Base-by-base conservation (phyloP, 257 asterid genomes). In the Hygrophila difformis region DNA sequence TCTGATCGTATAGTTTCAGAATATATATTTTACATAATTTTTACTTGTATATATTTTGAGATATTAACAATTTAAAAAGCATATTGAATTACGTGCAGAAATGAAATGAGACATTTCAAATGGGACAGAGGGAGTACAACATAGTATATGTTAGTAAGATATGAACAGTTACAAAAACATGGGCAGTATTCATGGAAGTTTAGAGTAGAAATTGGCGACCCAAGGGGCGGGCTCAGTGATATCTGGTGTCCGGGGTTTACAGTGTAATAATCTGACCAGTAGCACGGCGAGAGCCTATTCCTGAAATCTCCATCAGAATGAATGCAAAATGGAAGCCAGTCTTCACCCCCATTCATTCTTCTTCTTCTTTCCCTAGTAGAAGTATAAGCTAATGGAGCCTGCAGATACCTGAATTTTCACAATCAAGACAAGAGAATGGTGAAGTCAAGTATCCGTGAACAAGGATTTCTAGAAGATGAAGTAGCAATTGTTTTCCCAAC, bases 301-400 rank as follows among this genome's bases (percentile, higher is more conserved):
- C 82, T 60, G 51, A 79, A 72, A 53, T 60, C 19, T 0, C 86
- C 81, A 11, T 54, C 51, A 0, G 68, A 33, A 63, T 70, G 77
- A 22, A 86, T 47, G 55, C 96, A 79, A 54, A 82, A 79, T 37
- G 96, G 94, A 29, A 77, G 71, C 93, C 89, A 86, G 3, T 73
- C 73, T 53, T 77, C 93, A 23, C 94, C 94, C 42, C 94, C 94
- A n/a, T 79, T 86, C 93, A 86, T 79, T 68, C 84, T 66, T 62
- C 89, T 71, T 45, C 65, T 69, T 46, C 88, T 69, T 46, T 82
- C 93, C 56, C 89, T 71, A 1, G 96, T n/a, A n/a, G n/a, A n/a
- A n/a, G n/a, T 94, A 68, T 86, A 86, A 6, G 93, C 94, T 47
- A 86, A 66, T 14, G 94, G 96, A 1, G 89, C 84, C 71, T 82